Conservation (phyloP, 176 grass and related monocot species). For the Saccharum spontaneum region DNA sequence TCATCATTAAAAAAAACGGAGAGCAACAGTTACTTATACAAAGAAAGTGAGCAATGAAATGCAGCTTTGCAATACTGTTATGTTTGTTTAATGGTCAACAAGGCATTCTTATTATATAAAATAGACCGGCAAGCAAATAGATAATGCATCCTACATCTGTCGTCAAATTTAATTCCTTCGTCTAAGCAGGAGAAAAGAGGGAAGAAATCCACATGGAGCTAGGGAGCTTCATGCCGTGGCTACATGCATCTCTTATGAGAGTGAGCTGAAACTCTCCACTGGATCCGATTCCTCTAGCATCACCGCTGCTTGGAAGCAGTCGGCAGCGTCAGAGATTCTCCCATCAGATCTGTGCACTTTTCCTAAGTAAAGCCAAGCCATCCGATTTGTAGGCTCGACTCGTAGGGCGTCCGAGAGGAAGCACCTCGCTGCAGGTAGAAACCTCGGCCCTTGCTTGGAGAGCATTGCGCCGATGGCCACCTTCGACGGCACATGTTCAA, state of each 20-base stretch:
- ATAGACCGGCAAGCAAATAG: background rate
- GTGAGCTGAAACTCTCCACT: conserved; percentile 68
- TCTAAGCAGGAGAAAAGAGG: background rate
- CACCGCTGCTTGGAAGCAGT: conserved; percentile 86
- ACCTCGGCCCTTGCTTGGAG: conserved; percentile 58
- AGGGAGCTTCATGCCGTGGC: background rate
- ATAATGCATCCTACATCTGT: background rate
- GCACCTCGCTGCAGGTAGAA: conserved; percentile 69
- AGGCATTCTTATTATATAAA: no score
- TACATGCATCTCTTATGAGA: conserved; percentile 39
- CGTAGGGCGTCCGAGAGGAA: conserved; percentile 82
- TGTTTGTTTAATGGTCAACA: no score
- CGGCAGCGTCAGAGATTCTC: conserved; percentile 62
- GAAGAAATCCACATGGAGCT: background rate
- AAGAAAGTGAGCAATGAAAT: no score
- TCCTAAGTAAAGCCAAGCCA: conserved; percentile 83
- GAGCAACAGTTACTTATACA: no score
- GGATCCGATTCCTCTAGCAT: conserved; percentile 94
- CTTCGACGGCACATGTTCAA: conserved; percentile 67
- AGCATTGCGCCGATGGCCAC: conserved; percentile 67
- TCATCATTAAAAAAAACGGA: no score
- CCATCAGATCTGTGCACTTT: conserved; percentile 74
- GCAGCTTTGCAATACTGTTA: no score
- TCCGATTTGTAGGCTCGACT: conserved; percentile 69
- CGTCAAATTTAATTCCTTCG: background rate